A percentile compares a stretch with the other conserved stretches of the same genome.
These are phyloP conservation scores for Trifolium subterraneum DNA, from an alignment of 306 rosid genomes.

Conservation along the genomic window DNA sequence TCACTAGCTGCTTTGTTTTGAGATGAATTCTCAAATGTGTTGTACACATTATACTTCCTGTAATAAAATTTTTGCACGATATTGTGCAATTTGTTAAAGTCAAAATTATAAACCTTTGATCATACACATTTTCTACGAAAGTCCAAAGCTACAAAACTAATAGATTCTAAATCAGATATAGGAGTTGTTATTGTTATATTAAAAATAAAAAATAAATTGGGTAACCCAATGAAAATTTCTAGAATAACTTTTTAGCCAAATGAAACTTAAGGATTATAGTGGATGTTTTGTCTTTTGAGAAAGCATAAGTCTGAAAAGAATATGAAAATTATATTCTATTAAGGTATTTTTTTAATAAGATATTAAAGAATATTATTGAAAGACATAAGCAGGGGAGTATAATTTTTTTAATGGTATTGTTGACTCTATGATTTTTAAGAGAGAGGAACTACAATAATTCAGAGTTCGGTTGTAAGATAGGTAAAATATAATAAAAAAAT, in stretches of 20 bases:
- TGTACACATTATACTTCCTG: neutral
- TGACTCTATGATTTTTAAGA: too few relatives aligned
- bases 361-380: neutral
- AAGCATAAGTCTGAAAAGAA: neutral
- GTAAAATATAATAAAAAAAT: too few relatives aligned
- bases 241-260: neutral
- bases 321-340: neutral
- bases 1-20: neutral
- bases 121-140: neutral
- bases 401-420: too few relatives aligned
- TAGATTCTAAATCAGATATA: neutral
- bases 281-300: neutral
- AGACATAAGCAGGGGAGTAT: neutral
- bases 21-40: too few relatives aligned
- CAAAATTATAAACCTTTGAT: too few relatives aligned
- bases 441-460: too few relatives aligned
- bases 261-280: neutral
- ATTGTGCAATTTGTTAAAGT: too few relatives aligned
- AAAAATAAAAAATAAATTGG: neutral
- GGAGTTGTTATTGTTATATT: neutral
- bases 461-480: too few relatives aligned
- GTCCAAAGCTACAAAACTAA: neutral
- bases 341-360: neutral
- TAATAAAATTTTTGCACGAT: too few relatives aligned
- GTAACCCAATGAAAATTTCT: neutral